These are phyloP conservation scores for Trichosporon asahii DNA, from an alignment of 1,284 basidiomycete genomes.

Conservation along the genomic window DNA sequence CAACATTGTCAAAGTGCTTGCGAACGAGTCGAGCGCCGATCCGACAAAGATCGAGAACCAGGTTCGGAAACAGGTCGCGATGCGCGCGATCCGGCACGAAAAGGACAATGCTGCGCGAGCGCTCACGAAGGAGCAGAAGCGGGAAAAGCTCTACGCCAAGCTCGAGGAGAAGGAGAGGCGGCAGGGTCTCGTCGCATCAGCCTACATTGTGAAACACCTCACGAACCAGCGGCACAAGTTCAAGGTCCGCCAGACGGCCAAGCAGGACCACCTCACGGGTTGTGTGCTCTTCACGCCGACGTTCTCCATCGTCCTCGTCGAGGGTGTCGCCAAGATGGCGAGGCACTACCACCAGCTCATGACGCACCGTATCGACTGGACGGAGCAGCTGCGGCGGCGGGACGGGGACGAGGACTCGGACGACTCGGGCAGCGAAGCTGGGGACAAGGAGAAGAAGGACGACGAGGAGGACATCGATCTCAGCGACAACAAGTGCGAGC, in stretches of 20 bases:
- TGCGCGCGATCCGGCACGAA: constrained; percentile 82
- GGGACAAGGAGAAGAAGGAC: constrained; percentile 32
- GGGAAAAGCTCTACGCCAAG: constrained; percentile 80
- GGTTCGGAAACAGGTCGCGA: constrained; percentile 86
- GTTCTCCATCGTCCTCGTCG: constrained; percentile 89
- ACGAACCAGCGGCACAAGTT: constrained; percentile 90
- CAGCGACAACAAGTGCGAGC: constrained; percentile 79
- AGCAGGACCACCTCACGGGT: constrained; percentile 83
- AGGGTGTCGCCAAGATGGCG: constrained; percentile 82
- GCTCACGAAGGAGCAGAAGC: constrained; percentile 81
- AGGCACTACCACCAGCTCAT: constrained; percentile 86
- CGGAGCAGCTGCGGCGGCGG: constrained; percentile 77
- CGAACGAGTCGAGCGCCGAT: constrained; percentile 93
- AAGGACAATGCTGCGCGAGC: constrained; percentile 87
- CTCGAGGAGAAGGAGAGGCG: constrained; percentile 74
- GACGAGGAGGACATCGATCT: constrained; percentile 55
- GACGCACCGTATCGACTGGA: constrained; percentile 88
- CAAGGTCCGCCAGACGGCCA: constrained; percentile 94
- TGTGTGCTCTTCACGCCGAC: constrained; percentile 82
- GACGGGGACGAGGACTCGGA: constrained; percentile 63
- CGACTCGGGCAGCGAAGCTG: constrained; percentile 46
- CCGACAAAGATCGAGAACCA: constrained; percentile 93
- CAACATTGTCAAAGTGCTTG: constrained; percentile 97
- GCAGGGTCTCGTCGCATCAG: constrained; percentile 77
- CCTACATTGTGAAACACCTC: constrained; percentile 87